Base-by-base conservation (phyloP, 495 filamentous ascomycete genomes). In the Cercophora samala region DNA sequence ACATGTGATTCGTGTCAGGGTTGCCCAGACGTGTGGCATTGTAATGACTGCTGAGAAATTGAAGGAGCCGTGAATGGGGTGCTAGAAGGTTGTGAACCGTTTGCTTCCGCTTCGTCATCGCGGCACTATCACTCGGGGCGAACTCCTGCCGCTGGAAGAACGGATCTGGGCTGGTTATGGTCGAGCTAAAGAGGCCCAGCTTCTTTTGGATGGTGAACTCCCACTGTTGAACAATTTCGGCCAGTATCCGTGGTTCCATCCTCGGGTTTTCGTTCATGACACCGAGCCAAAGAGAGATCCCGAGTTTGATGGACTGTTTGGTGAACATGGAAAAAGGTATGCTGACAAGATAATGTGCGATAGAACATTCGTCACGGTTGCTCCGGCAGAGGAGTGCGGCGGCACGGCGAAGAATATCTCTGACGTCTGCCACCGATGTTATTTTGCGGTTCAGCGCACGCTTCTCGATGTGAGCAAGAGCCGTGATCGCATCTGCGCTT, bases 191-290 rank as follows among this genome's bases (percentile, higher is more conserved):
- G 26, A 97, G 78, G 18, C 96, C 95, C 56, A 88, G 84, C 62
- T 82, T 84, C 69, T 86, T 89, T 67, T 89, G 84, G 24, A 97
- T 85, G 37, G 88, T 93, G 59, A 81, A 77, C 73, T 97, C 93
- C 92, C 95, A 99, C 60, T 91, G 87, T 70, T 91, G 88, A 3
- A 90, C 89, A 66, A 98, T 89, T 72, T 96, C 91, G 56, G 86
- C 85, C 23, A 98, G 74, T 59, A 99, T 86, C 58, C 91, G 88
- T 1, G 93, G 82, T 73, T 97, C 91, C 78, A 96, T 87, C 58
- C 83, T 84, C 18, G 94, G 93, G 72, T 97, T 98, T 73, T 98
- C 96, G 74, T 98, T 93, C 70, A 98, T 97, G 6, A 97, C 90
- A 26, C 93, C 93, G 55, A 97, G 86, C 96, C 96, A 99, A 9